phyloP scores from a whole-genome alignment of 768 basidiomycete genomes.

The Pholiota conissans region DNA sequence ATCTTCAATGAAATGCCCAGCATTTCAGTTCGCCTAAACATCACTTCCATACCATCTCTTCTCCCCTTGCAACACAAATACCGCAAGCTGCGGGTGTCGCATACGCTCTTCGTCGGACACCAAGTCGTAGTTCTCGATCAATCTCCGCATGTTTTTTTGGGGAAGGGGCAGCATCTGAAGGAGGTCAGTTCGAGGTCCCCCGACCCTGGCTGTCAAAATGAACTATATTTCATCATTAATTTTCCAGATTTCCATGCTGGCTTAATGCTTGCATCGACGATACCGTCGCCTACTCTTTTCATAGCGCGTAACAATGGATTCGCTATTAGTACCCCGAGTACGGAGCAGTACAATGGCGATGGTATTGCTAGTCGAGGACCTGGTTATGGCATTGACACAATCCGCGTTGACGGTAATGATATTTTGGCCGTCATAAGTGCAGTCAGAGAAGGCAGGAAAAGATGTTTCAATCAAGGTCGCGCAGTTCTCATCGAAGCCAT shows the following conservation, averaged over 20 bases:
- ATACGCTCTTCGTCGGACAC: constrained; percentile 83
- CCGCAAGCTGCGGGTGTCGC: constrained; percentile 94
- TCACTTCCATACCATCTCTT: constrained; percentile 95
- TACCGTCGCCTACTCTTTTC: constrained; percentile 73
- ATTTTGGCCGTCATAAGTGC: constrained; percentile 79
- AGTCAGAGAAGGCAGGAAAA: constrained; percentile 66
- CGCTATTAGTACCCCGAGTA: constrained; percentile 89
- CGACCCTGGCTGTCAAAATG: not conserved
- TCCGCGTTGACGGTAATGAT: constrained; percentile 95
- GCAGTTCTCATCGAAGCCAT: constrained; percentile 88
- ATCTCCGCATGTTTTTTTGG: constrained; percentile 91
- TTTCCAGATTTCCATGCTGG: constrained; percentile 88
- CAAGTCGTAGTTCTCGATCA: constrained; percentile 61
- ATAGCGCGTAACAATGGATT: constrained; percentile 88
- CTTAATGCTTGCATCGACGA: constrained; percentile 73
- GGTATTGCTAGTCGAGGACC: constrained; percentile 92
- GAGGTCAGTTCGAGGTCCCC: constrained; percentile 39
- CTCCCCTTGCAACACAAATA: constrained; percentile 91
- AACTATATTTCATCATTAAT: constrained; percentile 10
- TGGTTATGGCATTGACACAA: constrained; percentile 88
- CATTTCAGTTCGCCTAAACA: constrained; percentile 84
- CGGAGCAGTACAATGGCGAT: constrained; percentile 90
- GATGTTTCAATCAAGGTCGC: constrained; percentile 75
- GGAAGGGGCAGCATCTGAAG: constrained; percentile 93
- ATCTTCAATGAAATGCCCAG: constrained; percentile 31